Conservation (phyloP, 768 basidiomycete genomes). For the Termitomyces sp. region DNA sequence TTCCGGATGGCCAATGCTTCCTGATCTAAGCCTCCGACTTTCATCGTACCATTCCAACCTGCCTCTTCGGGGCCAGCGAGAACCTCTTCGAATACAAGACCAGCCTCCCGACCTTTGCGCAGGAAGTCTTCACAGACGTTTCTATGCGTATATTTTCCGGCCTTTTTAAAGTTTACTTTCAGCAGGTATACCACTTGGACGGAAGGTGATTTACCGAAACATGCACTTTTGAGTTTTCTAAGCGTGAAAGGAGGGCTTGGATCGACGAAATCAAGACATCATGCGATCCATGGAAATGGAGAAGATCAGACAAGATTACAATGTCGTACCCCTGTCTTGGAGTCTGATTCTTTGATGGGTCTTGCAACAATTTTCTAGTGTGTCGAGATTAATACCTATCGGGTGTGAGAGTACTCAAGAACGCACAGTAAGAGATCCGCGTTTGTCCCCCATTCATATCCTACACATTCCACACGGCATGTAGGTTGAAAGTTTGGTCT, state of each 20-base stretch:
- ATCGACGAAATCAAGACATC: conserved; percentile 50
- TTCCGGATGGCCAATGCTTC: conserved; percentile 49
- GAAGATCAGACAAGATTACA: conserved; percentile 67
- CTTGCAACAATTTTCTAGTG: conserved; percentile 17
- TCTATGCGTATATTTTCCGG: conserved; percentile 57
- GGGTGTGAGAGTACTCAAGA: neutral
- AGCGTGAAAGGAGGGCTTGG: conserved; percentile 40
- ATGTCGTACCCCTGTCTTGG: conserved; percentile 42
- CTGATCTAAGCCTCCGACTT: conserved; percentile 42
- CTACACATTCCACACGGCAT: conserved; percentile 41
- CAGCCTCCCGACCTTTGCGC: conserved; percentile 28
- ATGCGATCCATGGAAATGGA: conserved; percentile 66
- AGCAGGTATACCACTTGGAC: neutral
- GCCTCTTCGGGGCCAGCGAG: conserved; percentile 22
- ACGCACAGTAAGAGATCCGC: conserved; percentile 44
- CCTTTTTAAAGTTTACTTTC: conserved; percentile 16
- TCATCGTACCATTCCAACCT: conserved; percentile 45
- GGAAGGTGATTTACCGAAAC: conserved; percentile 40
- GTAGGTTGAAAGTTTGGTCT: conserved; percentile 24
- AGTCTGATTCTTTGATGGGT: neutral
- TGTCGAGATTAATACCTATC: neutral
- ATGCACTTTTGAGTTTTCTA: conserved; percentile 41
- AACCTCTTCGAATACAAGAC: conserved; percentile 47
- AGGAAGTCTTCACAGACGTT: conserved; percentile 55
- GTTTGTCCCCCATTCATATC: conserved; percentile 67